Evolutionary conservation across 2,329 filamentous ascomycete genomes (phyloP).

Genomic region (Helotiales sp.): DNA sequence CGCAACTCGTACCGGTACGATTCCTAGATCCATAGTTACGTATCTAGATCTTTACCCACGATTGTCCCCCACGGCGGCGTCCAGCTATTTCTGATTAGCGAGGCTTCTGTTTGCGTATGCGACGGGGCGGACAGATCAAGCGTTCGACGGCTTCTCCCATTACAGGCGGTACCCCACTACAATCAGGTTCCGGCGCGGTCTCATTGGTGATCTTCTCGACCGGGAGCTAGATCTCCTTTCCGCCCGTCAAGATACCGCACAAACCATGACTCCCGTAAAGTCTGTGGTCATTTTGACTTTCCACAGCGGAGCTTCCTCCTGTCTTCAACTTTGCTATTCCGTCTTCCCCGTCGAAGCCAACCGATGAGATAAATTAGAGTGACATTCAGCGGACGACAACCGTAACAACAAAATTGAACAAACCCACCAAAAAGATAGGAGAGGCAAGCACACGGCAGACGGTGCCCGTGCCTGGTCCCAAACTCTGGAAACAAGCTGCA

Average conservation of each 20-base stretch:
- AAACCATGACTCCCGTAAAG: not conserved
- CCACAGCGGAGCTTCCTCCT: not conserved
- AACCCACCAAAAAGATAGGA: not conserved
- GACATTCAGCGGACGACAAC: too few species aligned
- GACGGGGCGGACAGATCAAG: not conserved
- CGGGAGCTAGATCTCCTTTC: not conserved
- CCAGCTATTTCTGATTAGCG: not conserved
- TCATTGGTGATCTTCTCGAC: not conserved
- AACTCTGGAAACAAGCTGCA: not conserved
- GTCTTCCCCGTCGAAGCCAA: not conserved
- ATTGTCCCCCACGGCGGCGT: not conserved
- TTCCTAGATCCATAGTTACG: too few species aligned
- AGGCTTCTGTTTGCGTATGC: not conserved
- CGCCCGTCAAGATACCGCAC: not conserved
- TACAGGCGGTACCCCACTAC: not conserved
- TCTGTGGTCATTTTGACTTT: not conserved
- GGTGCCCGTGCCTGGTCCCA: not conserved
- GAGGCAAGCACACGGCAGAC: not conserved
- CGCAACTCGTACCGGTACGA: too few species aligned
- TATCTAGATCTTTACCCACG: too few species aligned
- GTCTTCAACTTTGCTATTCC: not conserved
- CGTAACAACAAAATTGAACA: not conserved
- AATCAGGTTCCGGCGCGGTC: not conserved
- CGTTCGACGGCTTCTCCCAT: not conserved
- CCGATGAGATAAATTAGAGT: too few species aligned